phyloP scores from a whole-genome alignment of 2,329 filamentous ascomycete genomes.

The Pyrenophora tritici-repentis region DNA sequence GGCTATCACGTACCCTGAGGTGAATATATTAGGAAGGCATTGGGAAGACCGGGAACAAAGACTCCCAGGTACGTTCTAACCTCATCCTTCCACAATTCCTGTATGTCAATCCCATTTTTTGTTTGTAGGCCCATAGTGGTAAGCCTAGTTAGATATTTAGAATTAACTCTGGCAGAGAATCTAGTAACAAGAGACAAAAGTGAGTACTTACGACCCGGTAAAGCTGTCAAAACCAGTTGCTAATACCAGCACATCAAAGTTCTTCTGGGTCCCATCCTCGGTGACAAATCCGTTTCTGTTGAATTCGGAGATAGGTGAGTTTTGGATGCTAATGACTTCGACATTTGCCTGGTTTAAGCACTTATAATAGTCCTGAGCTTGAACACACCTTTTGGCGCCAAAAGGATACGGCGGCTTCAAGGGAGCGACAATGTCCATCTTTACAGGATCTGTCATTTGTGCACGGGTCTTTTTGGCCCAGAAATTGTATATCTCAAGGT shows the following conservation, averaged over 20 bases:
- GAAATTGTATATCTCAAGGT: not conserved
- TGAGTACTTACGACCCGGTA: constrained; percentile 29
- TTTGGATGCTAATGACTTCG: not conserved
- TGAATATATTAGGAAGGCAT: constrained; percentile 16
- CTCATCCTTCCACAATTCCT: constrained; percentile 15
- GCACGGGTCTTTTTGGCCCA: not conserved
- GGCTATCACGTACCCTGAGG: no score
- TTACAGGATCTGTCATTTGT: not conserved
- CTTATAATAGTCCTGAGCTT: not conserved
- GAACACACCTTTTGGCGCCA: not conserved
- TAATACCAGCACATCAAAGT: constrained; percentile 46
- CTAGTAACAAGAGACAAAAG: no score
- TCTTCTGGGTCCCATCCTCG: constrained; percentile 5
- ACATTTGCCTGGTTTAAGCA: not conserved
- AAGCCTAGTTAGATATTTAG: no score
- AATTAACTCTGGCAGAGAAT: no score
- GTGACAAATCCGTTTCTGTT: not conserved
- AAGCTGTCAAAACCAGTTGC: constrained; percentile 44
- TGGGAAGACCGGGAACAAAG: constrained; percentile 11
- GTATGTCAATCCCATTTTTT: constrained; percentile 17
- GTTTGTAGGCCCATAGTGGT: no score
- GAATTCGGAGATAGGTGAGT: not conserved
- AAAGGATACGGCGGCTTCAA: not conserved
- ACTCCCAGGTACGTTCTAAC: constrained; percentile 15
- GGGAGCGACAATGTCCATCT: not conserved